These are phyloP conservation scores for Pythium utonaiense DNA, from an alignment of 352 stramenopile species.

Conservation along the genomic window DNA sequence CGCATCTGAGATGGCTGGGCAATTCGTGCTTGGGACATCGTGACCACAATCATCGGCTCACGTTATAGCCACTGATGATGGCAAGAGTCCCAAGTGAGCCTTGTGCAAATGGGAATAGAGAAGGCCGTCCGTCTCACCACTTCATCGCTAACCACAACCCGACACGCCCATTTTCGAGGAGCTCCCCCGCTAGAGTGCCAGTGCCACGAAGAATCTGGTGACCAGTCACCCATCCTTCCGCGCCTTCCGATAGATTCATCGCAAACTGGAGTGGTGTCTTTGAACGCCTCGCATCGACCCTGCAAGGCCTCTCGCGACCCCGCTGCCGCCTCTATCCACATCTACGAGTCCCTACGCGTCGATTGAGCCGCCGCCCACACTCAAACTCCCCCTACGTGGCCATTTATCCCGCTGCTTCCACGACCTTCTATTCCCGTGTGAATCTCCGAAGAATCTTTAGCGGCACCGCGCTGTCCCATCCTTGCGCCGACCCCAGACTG, in stretches of 20 bases:
- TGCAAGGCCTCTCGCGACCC: background rate
- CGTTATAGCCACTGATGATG: background rate
- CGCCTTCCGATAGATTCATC: background rate
- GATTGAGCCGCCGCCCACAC: background rate
- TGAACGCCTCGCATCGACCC: background rate
- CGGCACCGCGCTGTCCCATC: constrained; percentile 8
- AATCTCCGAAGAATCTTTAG: constrained; percentile 25
- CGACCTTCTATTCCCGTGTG: background rate
- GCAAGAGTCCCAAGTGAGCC: background rate
- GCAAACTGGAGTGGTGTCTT: background rate
- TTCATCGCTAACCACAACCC: background rate
- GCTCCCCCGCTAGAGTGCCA: background rate
- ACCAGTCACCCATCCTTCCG: background rate
- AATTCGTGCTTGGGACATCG: too few species aligned
- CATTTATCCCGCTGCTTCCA: background rate
- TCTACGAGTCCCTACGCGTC: background rate
- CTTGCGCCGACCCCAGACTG: background rate
- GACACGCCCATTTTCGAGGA: background rate
- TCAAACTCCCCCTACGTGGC: background rate
- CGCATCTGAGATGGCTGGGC: background rate
- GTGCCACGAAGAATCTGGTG: background rate
- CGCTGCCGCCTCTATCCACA: background rate
- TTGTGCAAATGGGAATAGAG: too few species aligned
- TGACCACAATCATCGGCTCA: too few species aligned
- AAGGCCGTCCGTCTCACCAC: too few species aligned